Percentiles rank a stretch among this genome's conserved stretches.
These are phyloP conservation scores for Ogataea pini DNA, from an alignment of 805 yeast genomes.

Conservation along the genomic window DNA sequence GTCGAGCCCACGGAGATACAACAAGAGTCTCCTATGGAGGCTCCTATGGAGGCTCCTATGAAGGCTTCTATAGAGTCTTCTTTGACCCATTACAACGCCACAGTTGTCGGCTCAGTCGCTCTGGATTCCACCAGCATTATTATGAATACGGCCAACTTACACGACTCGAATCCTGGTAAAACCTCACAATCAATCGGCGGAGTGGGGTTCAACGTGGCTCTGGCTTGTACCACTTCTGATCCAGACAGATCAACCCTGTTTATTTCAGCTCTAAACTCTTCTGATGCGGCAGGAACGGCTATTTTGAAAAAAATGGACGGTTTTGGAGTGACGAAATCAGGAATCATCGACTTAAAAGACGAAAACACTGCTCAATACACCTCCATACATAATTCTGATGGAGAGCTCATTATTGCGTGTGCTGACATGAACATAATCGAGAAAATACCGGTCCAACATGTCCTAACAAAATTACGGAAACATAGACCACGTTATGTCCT, in stretches of 20 bases:
- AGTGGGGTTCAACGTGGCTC: conserved; percentile 76
- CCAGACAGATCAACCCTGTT: conserved; percentile 38
- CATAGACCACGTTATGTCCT: conserved; percentile 52
- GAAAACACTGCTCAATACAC: conserved; percentile 68
- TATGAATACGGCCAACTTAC: conserved; percentile 31
- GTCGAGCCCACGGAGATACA: no score
- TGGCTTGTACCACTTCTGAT: conserved; percentile 51
- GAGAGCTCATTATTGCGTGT: conserved; percentile 71
- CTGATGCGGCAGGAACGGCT: conserved; percentile 53
- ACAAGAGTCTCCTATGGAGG: no score
- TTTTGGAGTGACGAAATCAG: conserved; percentile 38
- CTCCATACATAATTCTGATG: conserved; percentile 61
- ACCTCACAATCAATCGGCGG: conserved; percentile 70
- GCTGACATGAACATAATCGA: conserved; percentile 83
- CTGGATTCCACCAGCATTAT: conserved; percentile 66
- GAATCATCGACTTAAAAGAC: conserved; percentile 34
- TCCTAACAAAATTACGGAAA: conserved; percentile 41
- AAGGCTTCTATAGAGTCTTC: no score
- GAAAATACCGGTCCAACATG: conserved; percentile 43
- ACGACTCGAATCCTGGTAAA: conserved; percentile 76
- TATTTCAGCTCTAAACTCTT: conserved; percentile 56
- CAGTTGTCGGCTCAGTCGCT: conserved; percentile 76
- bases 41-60: no score
- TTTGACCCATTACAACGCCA: no score
- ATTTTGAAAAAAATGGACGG: conserved; percentile 35